Conservation (phyloP, 2,329 filamentous ascomycete genomes). For the Penicillium concentricum region DNA sequence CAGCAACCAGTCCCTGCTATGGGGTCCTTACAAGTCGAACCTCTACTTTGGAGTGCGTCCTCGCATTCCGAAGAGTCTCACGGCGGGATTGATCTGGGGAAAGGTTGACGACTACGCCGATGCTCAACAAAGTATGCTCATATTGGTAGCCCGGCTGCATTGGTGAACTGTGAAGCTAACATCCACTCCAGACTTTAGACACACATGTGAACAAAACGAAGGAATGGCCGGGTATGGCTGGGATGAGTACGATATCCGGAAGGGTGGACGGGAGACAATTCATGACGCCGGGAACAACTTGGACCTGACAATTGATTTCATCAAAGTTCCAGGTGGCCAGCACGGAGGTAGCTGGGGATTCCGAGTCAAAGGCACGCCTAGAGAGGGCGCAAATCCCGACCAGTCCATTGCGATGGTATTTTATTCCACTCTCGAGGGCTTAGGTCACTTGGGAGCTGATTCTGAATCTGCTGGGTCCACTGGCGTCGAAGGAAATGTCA, state of each 20-base stretch:
- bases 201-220: constrained; percentile 94
- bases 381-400: constrained; percentile 64
- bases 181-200: constrained; percentile 68
- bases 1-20: constrained; percentile 82
- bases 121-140: constrained; percentile 69
- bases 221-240: constrained; percentile 95
- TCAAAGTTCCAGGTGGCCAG: constrained; percentile 82
- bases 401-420: constrained; percentile 78
- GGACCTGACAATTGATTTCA: constrained; percentile 88
- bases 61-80: constrained; percentile 75
- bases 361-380: constrained; percentile 76
- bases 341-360: constrained; percentile 92
- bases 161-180: constrained; percentile 16
- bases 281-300: constrained; percentile 85
- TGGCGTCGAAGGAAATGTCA: constrained; percentile 62
- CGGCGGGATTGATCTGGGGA: constrained; percentile 84
- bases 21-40: constrained; percentile 93
- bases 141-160: neutral
- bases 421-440: constrained; percentile 76
- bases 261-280: constrained; percentile 83
- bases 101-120: constrained; percentile 75
- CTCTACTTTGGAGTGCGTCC: constrained; percentile 90
- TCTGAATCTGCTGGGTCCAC: constrained; percentile 50
- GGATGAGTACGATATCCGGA: constrained; percentile 92
- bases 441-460: constrained; percentile 63